Percentiles rank a stretch among this genome's conserved stretches.
These are phyloP conservation scores for Boletus reticulatus DNA, from an alignment of 768 basidiomycete genomes.

Conservation along the genomic window DNA sequence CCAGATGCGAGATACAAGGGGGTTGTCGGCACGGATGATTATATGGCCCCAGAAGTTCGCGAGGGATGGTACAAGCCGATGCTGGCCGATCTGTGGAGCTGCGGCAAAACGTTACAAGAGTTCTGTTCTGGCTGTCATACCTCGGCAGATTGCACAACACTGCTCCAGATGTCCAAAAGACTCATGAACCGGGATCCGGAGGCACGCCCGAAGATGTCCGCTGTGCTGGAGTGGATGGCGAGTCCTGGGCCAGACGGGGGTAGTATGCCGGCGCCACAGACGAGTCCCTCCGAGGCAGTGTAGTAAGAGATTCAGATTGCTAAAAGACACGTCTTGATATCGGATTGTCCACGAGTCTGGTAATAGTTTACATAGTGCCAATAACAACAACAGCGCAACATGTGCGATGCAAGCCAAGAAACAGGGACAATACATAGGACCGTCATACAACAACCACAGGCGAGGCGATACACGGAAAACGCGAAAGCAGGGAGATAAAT, in stretches of 20 bases:
- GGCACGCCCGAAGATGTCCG: neutral
- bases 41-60: neutral
- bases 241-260: too few relatives aligned
- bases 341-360: constrained; percentile 9
- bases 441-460: constrained; percentile 20
- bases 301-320: too few relatives aligned
- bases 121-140: neutral
- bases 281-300: too few relatives aligned
- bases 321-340: neutral
- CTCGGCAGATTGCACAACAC: neutral
- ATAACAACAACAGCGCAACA: constrained; percentile 20
- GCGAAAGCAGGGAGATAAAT: constrained; percentile 28
- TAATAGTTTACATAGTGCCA: constrained; percentile 27
- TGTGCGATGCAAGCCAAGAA: constrained; percentile 20
- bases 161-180: neutral
- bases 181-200: neutral
- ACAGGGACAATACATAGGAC: constrained; percentile 18
- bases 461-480: constrained; percentile 21
- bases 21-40: neutral
- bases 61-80: neutral
- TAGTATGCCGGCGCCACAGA: too few relatives aligned
- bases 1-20: neutral
- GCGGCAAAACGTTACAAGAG: neutral
- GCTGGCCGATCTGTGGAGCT: constrained; percentile 3
- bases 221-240: neutral